phyloP scores from a whole-genome alignment of 129 eudicot species.

The Escallonia herrerae region DNA sequence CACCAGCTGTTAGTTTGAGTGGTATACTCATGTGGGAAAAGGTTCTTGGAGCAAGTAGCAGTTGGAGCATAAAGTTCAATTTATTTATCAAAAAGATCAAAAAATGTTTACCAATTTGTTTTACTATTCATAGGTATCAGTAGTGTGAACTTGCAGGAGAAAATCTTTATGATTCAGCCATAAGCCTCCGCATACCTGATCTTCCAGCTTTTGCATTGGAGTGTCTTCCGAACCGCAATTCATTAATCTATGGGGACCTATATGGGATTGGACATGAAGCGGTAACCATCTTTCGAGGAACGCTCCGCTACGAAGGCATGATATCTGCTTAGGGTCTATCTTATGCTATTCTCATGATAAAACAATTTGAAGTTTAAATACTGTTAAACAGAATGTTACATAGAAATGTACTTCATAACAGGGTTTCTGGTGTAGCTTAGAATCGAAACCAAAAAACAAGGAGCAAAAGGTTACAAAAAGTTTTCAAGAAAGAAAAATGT shows the following conservation, averaged over 20 bases:
- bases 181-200: slow-evolving; percentile 61
- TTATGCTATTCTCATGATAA: not conserved
- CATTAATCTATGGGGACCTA: slow-evolving; percentile 74
- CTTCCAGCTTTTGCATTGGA: slow-evolving; percentile 97
- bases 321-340: slow-evolving; percentile 6
- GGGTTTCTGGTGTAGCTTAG: not conserved
- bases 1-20: not conserved
- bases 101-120: no score
- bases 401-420: not conserved
- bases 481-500: not conserved
- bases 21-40: not conserved
- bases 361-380: no score
- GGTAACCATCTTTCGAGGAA: slow-evolving; percentile 83
- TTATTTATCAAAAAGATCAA: no score
- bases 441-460: not conserved
- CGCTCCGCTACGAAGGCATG: slow-evolving; percentile 92
- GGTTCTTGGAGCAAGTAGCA: no score
- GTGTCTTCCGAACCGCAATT: slow-evolving; percentile 86
- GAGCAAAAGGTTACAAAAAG: not conserved
- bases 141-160: slow-evolving; percentile 57
- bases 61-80: no score
- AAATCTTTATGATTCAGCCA: slow-evolving; percentile 74
- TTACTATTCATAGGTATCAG: not conserved
- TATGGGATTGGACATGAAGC: slow-evolving; percentile 87
- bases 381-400: no score